A percentile compares a stretch with the other conserved stretches of the same genome.
These are phyloP conservation scores for Coemansia sp. DNA, from an alignment of 192 early-diverging fungal species.

Conservation along the genomic window DNA sequence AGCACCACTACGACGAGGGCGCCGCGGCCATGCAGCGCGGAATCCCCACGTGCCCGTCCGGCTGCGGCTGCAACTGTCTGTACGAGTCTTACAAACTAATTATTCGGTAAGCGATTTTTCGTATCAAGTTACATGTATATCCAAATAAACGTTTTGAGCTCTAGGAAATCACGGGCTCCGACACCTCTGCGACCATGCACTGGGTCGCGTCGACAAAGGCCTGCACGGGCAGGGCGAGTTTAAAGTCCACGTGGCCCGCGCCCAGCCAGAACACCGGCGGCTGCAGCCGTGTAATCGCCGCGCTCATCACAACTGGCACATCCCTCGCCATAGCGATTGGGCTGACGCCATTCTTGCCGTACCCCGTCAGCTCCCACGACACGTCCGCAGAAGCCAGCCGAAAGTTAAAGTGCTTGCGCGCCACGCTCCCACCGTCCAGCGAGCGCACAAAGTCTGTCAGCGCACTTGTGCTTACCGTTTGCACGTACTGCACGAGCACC, in stretches of 20 bases:
- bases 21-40: constrained; percentile 10
- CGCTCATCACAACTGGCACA: constrained; percentile 68
- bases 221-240: constrained; percentile 66
- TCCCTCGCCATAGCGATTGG: constrained; percentile 61
- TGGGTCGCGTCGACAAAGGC: constrained; percentile 54
- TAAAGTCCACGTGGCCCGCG: constrained; percentile 85
- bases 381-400: constrained; percentile 64
- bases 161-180: no score
- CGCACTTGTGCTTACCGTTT: constrained; percentile 60
- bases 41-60: constrained; percentile 44
- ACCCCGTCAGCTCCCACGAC: constrained; percentile 71
- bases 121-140: background rate
- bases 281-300: constrained; percentile 56
- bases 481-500: constrained; percentile 66
- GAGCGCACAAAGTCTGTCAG: constrained; percentile 64
- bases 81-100: constrained; percentile 26
- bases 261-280: constrained; percentile 76
- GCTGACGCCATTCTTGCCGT: constrained; percentile 63
- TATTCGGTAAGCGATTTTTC: constrained; percentile 4
- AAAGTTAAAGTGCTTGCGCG: constrained; percentile 80
- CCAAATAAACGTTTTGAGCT: no score
- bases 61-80: constrained; percentile 49
- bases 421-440: constrained; percentile 50
- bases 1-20: background rate
- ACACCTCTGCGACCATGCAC: constrained; percentile 31